phyloP scores from a whole-genome alignment of 768 basidiomycete species.

The Megacollybia marginata region DNA sequence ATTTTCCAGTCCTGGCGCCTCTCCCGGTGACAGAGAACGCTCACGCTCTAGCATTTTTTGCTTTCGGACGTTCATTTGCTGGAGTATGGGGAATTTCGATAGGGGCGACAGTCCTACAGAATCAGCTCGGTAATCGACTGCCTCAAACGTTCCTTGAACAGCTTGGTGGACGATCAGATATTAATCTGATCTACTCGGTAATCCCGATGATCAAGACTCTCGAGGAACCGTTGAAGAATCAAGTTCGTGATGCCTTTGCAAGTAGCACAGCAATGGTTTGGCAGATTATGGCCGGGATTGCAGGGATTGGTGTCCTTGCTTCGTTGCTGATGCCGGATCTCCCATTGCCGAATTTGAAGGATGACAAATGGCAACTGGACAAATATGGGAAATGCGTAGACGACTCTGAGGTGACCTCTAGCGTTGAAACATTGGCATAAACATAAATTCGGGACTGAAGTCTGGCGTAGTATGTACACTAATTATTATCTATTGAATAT shows the following conservation, averaged over 20 bases:
- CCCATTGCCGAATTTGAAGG: neutral
- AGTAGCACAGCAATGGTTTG: slow-evolving; percentile 27
- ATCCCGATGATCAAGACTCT: slow-evolving; percentile 35
- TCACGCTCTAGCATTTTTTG: slow-evolving; percentile 35
- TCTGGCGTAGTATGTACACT: too few relatives aligned
- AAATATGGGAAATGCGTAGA: neutral
- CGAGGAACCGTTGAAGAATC: slow-evolving; percentile 17
- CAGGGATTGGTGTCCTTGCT: slow-evolving; percentile 20
- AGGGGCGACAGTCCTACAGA: slow-evolving; percentile 43
- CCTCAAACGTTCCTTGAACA: slow-evolving; percentile 27
- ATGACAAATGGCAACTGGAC: neutral
- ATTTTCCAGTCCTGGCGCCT: slow-evolving; percentile 43
- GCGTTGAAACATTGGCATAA: too few relatives aligned
- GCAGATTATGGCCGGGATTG: slow-evolving; percentile 29
- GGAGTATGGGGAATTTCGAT: slow-evolving; percentile 44
- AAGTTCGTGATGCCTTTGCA: slow-evolving; percentile 34
- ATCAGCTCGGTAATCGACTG: slow-evolving; percentile 33
- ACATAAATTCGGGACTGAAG: too few relatives aligned
- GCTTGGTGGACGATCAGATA: slow-evolving; percentile 19
- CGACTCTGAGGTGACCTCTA: neutral
- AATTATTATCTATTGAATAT: too few relatives aligned
- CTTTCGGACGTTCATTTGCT: slow-evolving; percentile 32
- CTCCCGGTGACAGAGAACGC: slow-evolving; percentile 32
- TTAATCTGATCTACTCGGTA: slow-evolving; percentile 26
- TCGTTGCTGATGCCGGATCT: neutral